Conservation (phyloP, 1,139 yeast species). For the Geotrichum phurueaensis region DNA sequence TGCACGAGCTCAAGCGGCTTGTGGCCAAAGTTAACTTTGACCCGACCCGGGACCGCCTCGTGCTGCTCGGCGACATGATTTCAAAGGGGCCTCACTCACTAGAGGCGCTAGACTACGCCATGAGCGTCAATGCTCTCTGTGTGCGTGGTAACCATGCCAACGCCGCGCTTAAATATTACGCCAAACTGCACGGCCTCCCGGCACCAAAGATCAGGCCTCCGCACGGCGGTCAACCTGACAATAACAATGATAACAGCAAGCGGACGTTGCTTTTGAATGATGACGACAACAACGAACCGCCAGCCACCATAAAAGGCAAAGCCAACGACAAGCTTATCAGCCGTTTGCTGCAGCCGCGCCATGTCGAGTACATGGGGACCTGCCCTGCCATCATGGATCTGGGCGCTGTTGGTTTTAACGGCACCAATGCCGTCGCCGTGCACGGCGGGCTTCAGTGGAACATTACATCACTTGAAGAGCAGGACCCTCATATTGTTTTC, state of each 20-base stretch:
- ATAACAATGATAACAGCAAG: neutral
- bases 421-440: constrained; percentile 54
- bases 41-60: constrained; percentile 48
- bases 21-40: constrained; percentile 44
- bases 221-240: neutral
- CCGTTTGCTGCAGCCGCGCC: constrained; percentile 51
- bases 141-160: constrained; percentile 87
- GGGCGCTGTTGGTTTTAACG: constrained; percentile 52
- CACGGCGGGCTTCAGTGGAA: constrained; percentile 78
- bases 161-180: constrained; percentile 55
- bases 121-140: constrained; percentile 47
- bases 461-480: constrained; percentile 46
- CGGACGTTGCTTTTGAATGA: neutral
- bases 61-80: constrained; percentile 77
- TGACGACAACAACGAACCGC: neutral
- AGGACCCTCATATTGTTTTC: constrained; percentile 54
- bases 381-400: constrained; percentile 61
- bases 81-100: constrained; percentile 78
- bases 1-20: constrained; percentile 47
- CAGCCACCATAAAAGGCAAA: neutral
- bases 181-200: constrained; percentile 49
- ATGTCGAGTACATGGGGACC: constrained; percentile 49
- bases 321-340: constrained; percentile 55
- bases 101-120: constrained; percentile 61
- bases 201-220: constrained; percentile 27